Conservation (phyloP, 208 protist species). For the Trypanosoma conorhini region DNA sequence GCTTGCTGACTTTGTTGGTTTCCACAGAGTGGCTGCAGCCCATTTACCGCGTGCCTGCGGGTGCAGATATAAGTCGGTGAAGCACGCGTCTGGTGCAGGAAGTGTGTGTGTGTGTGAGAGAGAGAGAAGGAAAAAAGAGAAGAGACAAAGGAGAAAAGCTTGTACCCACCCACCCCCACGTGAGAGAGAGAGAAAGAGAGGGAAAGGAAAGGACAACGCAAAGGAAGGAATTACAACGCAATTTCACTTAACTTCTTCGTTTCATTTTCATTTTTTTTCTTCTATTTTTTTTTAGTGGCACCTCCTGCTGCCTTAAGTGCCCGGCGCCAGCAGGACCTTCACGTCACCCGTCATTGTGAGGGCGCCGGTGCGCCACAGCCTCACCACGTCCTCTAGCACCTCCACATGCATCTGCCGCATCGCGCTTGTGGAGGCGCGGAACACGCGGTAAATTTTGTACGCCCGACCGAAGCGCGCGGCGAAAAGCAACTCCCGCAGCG, state of each 20-base stretch:
- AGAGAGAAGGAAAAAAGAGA: background rate
- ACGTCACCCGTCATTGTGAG: slow-evolving; percentile 76
- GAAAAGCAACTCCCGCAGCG: slow-evolving; percentile 75
- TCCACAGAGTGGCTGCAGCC: slow-evolving; percentile 33
- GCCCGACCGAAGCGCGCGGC: slow-evolving; percentile 66
- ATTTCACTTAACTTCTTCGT: background rate
- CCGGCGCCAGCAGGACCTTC: slow-evolving; percentile 49
- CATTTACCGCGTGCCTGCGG: slow-evolving; percentile 21
- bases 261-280: background rate
- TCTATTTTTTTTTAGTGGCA: background rate
- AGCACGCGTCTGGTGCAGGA: too few relatives aligned
- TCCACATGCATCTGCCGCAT: slow-evolving; percentile 49
- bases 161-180: background rate
- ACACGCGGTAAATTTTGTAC: slow-evolving; percentile 81
- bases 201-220: slow-evolving; percentile 15
- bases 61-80: too few relatives aligned
- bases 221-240: slow-evolving; percentile 5
- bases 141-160: background rate
- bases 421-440: slow-evolving; percentile 55
- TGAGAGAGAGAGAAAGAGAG: slow-evolving; percentile 9
- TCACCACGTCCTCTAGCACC: slow-evolving; percentile 57
- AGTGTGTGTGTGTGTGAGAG: background rate
- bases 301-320: background rate
- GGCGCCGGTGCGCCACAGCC: slow-evolving; percentile 57
- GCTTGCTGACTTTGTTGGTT: background rate